Evolutionary conservation across 2,329 filamentous ascomycete species (phyloP).

Genomic region (Atkinsonella texensis): DNA sequence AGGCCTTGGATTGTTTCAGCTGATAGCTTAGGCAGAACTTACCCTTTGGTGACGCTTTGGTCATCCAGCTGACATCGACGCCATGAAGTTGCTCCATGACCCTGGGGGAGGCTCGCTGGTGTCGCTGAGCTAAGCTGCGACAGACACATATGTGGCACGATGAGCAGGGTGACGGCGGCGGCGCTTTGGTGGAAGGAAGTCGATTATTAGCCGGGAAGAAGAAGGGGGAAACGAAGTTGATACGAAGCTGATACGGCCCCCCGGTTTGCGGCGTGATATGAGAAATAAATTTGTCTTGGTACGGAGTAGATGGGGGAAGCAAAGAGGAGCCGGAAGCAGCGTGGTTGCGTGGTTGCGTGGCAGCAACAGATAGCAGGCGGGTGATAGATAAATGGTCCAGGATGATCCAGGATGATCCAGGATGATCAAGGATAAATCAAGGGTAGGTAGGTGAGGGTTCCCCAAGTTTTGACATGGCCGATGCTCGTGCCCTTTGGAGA

Average conservation of each 20-base stretch:
- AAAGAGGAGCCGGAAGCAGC: too few species aligned
- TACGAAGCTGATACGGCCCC: too few species aligned
- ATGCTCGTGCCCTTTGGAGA: background rate
- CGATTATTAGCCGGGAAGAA: background rate
- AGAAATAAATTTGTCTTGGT: too few species aligned
- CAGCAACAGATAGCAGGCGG: too few species aligned
- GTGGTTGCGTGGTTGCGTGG: too few species aligned
- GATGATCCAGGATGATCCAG: too few species aligned
- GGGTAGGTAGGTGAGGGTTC: background rate
- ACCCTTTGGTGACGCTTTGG: conserved; percentile 73
- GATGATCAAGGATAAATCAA: background rate
- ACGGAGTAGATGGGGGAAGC: too few species aligned
- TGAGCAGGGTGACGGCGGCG: background rate
- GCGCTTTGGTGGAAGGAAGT: background rate
- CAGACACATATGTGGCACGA: background rate
- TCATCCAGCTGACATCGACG: conserved; percentile 84
- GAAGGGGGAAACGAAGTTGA: background rate
- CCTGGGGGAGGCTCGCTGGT: conserved; percentile 7
- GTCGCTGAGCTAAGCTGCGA: background rate
- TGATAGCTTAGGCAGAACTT: conserved; percentile 10
- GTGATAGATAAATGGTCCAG: too few species aligned
- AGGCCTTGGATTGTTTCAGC: too few species aligned
- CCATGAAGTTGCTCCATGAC: conserved; percentile 71
- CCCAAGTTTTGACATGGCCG: background rate
- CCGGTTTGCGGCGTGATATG: too few species aligned